phyloP scores from a whole-genome alignment of 345 rosid genomes.

The Clarkia xantiana region DNA sequence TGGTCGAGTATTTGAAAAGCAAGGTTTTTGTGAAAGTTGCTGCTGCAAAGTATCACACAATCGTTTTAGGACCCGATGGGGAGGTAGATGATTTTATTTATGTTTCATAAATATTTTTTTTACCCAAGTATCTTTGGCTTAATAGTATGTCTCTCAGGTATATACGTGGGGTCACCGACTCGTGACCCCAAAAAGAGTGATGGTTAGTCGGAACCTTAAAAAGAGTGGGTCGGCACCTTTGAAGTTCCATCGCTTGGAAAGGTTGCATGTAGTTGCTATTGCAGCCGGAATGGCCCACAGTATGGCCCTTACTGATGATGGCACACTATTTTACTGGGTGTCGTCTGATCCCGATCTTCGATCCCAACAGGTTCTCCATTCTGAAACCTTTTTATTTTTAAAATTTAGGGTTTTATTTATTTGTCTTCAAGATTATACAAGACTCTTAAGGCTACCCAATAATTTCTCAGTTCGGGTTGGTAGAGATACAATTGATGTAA shows the following conservation, averaged over 20 bases:
- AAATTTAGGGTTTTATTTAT: not conserved
- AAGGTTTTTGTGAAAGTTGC: conserved; percentile 50
- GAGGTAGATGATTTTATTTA: conserved; percentile 38
- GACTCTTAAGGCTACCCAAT: no score
- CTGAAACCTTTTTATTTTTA: not conserved
- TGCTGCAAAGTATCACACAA: conserved; percentile 78
- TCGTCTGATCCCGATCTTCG: conserved; percentile 77
- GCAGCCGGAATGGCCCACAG: conserved; percentile 94
- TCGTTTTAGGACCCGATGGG: conserved; percentile 69
- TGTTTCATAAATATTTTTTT: not conserved
- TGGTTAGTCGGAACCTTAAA: conserved; percentile 54
- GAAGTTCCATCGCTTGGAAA: conserved; percentile 67
- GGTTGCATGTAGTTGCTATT: conserved; percentile 60
- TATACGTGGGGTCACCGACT: conserved; percentile 95
- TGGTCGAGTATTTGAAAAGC: conserved; percentile 86
- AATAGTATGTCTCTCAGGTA: conserved; percentile 30
- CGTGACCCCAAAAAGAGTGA: conserved; percentile 81
- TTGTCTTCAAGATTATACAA: not conserved
- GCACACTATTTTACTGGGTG: conserved; percentile 80
- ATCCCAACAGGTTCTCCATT: conserved; percentile 66
- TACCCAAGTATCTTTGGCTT: not conserved
- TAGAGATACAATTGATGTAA: no score
- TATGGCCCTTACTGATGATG: conserved; percentile 83
- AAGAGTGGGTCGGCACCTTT: conserved; percentile 47
- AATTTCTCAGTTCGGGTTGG: no score